These are phyloP conservation scores for Gymnopilus dilepis DNA, from an alignment of 768 basidiomycete species.

Conservation along the genomic window DNA sequence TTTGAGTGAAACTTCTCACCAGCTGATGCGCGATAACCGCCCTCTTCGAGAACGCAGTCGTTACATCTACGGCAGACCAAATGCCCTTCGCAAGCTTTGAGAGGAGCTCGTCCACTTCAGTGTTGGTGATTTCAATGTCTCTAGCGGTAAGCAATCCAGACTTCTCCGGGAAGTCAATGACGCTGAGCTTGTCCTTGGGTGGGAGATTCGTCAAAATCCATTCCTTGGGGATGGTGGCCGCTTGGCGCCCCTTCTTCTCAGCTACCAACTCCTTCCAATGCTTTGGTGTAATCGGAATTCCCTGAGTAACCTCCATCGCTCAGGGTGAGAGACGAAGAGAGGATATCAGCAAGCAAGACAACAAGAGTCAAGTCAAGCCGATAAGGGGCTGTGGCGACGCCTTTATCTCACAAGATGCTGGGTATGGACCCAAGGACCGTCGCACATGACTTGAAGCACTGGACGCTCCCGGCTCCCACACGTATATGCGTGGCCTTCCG, in stretches of 20 bases:
- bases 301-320: background rate
- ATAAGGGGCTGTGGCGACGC: no score
- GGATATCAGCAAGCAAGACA: no score
- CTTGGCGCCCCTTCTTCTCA: constrained; percentile 60
- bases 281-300: background rate
- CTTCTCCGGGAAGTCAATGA: constrained; percentile 56
- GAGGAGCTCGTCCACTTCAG: constrained; percentile 51
- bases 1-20: constrained; percentile 41
- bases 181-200: constrained; percentile 51
- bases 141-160: constrained; percentile 60
- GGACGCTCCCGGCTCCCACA: no score
- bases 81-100: constrained; percentile 53
- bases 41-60: constrained; percentile 75
- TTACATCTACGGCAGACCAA: constrained; percentile 73
- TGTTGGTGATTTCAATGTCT: constrained; percentile 56
- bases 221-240: constrained; percentile 62
- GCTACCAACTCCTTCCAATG: constrained; percentile 58
- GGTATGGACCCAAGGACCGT: no score
- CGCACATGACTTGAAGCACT: no score
- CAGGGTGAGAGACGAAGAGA: background rate
- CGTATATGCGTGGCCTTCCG: no score
- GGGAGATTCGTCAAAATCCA: constrained; percentile 62
- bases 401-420: no score
- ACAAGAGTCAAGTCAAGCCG: no score
- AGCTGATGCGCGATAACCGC: constrained; percentile 83